phyloP scores from a whole-genome alignment of 441 rosid genomes.

The Bruguiera hainesii region DNA sequence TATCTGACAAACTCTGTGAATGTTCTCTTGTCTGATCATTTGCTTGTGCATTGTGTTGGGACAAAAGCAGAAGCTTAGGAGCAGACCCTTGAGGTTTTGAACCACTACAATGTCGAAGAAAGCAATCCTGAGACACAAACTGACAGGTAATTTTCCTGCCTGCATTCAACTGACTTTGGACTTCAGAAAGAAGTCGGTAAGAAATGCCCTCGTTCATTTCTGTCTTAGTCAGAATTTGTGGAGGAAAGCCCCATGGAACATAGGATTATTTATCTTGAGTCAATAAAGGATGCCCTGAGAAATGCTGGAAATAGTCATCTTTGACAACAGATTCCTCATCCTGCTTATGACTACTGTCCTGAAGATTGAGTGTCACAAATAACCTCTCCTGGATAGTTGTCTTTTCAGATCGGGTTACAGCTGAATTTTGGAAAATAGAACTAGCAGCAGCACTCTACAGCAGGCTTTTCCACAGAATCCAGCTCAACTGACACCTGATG shows the following conservation, averaged over 20 bases:
- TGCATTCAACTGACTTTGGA: conserved; percentile 30
- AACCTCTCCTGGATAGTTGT: conserved; percentile 31
- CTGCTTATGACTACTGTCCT: conserved; percentile 27
- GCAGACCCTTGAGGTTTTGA: conserved; percentile 26
- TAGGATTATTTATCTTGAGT: conserved; percentile 35
- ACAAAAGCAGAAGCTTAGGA: conserved; percentile 38
- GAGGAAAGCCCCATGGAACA: conserved; percentile 41
- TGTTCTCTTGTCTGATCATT: conserved; percentile 35
- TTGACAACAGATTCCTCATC: conserved; percentile 24
- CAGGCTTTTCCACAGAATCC: conserved; percentile 32
- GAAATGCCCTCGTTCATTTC: conserved; percentile 39
- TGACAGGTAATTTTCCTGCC: conserved; percentile 32
- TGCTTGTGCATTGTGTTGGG: conserved; percentile 31
- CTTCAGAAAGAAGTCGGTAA: conserved; percentile 26
- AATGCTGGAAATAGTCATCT: conserved; percentile 30
- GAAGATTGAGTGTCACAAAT: conserved; percentile 34
- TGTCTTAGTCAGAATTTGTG: conserved; percentile 39
- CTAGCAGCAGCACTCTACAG: conserved; percentile 25
- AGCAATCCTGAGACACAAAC: conserved; percentile 41
- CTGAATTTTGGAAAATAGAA: conserved; percentile 29
- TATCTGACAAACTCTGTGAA: conserved; percentile 42
- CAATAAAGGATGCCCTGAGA: conserved; percentile 29
- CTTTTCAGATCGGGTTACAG: conserved; percentile 29
- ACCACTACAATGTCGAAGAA: conserved; percentile 53
- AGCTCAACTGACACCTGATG: conserved; percentile 38